Percentiles rank a stretch among this genome's conserved stretches.
Conservation (phyloP, 768 basidiomycete genomes). For the Mycena indigotica region DNA sequence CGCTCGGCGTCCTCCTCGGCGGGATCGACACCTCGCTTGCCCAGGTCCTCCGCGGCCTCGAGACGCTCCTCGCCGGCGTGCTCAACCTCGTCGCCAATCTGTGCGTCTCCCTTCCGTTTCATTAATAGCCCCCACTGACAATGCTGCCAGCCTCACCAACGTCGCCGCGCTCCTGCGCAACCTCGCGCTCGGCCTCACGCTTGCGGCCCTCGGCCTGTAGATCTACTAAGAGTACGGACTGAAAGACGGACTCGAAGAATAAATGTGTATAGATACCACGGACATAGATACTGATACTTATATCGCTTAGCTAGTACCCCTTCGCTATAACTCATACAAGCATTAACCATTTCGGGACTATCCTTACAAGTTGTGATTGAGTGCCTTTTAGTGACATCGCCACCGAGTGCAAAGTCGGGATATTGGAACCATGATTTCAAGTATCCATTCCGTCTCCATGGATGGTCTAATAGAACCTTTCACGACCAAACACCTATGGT, state of each 20-base stretch:
- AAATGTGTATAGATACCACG: background rate
- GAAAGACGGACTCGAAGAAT: background rate
- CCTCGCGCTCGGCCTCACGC: conserved; percentile 24
- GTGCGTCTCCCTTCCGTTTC: conserved; percentile 23
- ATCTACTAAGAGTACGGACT: background rate
- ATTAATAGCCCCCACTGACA: background rate
- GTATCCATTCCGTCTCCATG: too few species aligned
- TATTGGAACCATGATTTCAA: too few species aligned
- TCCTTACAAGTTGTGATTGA: too few species aligned
- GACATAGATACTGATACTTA: too few species aligned
- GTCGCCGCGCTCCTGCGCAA: conserved; percentile 15
- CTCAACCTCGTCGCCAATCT: conserved; percentile 30
- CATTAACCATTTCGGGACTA: too few species aligned
- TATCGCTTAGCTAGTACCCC: too few species aligned
- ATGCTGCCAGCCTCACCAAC: conserved; percentile 13
- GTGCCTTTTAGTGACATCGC: too few species aligned
- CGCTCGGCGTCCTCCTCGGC: conserved; percentile 24
- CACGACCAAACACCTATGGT: too few species aligned
- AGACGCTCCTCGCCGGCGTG: conserved; percentile 31
- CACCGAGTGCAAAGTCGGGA: too few species aligned
- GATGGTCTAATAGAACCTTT: too few species aligned
- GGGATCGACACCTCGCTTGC: conserved; percentile 30
- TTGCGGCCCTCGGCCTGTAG: conserved; percentile 19
- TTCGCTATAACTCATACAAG: background rate
- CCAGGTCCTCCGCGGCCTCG: conserved; percentile 29